Evolutionary conservation across 2,329 filamentous ascomycete species (phyloP).

Genomic region (Dothiorella sarmentorum): DNA sequence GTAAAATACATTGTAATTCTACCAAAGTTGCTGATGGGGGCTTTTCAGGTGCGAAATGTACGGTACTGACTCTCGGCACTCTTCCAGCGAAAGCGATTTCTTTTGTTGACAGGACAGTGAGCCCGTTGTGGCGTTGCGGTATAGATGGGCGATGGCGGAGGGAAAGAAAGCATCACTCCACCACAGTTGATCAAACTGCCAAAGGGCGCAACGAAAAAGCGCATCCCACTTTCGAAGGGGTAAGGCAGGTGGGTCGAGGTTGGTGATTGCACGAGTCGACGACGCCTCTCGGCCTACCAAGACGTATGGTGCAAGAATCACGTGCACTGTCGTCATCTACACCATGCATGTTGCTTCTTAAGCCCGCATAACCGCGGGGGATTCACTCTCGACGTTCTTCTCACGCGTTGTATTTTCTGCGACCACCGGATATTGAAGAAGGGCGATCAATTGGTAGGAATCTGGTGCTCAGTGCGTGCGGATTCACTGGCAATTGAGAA

Average conservation of each 20-base stretch:
- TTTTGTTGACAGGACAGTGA: no score
- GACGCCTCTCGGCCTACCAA: background rate
- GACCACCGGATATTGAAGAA: no score
- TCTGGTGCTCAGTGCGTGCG: background rate
- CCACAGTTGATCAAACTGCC: no score
- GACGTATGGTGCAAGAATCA: slow-evolving; percentile 17
- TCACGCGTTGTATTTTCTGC: background rate
- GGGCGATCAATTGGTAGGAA: background rate
- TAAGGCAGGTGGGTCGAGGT: slow-evolving; percentile 8
- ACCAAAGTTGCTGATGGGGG: no score
- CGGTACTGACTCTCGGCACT: no score
- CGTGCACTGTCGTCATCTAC: slow-evolving; percentile 15
- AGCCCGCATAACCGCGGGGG: background rate
- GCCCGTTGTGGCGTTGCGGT: no score
- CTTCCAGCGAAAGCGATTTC: no score
- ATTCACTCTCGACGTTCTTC: background rate
- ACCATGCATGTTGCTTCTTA: slow-evolving; percentile 8
- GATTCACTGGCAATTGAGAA: background rate
- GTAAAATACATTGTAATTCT: no score
- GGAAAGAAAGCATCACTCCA: no score
- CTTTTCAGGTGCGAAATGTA: no score
- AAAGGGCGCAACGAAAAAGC: background rate
- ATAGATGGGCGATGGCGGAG: background rate
- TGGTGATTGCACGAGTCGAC: background rate
- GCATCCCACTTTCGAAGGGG: background rate